Evolutionary conservation across 805 yeast genomes (phyloP).

Genomic region (Metschnikowia sp.): DNA sequence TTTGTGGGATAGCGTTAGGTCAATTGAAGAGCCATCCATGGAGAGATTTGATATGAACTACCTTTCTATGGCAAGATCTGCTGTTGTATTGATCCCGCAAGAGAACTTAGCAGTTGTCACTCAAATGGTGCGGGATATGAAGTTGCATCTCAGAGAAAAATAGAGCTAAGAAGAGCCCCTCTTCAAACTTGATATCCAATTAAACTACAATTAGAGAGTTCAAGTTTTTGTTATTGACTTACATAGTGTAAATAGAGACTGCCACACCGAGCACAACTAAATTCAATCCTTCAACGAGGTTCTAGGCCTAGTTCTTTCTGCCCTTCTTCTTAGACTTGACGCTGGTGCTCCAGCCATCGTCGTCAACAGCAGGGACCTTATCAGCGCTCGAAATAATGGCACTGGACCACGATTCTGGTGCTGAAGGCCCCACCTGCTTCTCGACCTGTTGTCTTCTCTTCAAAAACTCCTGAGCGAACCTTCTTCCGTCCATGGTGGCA

Average conservation of each 20-base stretch:
- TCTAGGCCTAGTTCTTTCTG: conserved; percentile 20
- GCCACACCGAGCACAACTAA: no score
- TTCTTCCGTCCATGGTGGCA: conserved; percentile 88
- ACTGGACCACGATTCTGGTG: conserved; percentile 65
- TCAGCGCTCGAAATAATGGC: conserved; percentile 51
- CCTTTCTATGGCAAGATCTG: conserved; percentile 58
- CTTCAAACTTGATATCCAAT: no score
- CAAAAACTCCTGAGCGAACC: conserved; percentile 88
- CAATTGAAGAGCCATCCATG: conserved; percentile 13
- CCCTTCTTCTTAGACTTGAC: conserved; percentile 39
- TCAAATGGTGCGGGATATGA: conserved; percentile 9
- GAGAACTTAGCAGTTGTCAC: conserved; percentile 40
- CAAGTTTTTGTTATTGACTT: neutral
- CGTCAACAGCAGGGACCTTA: conserved; percentile 37
- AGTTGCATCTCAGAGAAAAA: neutral
- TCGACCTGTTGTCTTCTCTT: conserved; percentile 76
- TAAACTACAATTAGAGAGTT: no score
- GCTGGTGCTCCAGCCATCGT: conserved; percentile 47
- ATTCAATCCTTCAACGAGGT: no score
- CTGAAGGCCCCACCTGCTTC: conserved; percentile 39
- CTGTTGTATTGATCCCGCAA: conserved; percentile 56
- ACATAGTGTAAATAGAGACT: neutral
- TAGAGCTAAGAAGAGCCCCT: neutral
- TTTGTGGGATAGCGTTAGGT: conserved; percentile 33
- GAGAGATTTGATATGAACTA: conserved; percentile 50